A percentile compares a stretch with the other conserved stretches of the same genome.
phyloP scores from a whole-genome alignment of 2,329 filamentous ascomycete species.

The Nakataea oryzae region DNA sequence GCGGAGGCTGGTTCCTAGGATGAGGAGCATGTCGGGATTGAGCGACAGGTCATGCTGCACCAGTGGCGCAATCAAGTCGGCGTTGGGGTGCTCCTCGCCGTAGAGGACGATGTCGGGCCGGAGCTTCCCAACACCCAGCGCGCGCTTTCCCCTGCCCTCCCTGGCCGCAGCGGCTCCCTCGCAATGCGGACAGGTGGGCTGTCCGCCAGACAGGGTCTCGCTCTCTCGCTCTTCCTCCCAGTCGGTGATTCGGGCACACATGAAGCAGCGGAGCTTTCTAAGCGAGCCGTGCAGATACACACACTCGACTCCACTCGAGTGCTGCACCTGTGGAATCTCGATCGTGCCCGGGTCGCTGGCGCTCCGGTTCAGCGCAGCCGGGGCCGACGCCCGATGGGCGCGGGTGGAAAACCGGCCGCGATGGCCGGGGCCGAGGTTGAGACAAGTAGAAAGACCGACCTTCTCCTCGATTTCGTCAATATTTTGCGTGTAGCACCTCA shows the following conservation, averaged over 20 bases:
- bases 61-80: slow-evolving; percentile 57
- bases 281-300: slow-evolving; percentile 67
- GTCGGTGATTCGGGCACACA: slow-evolving; percentile 44
- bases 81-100: slow-evolving; percentile 61
- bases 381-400: not conserved
- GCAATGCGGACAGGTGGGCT: slow-evolving; percentile 59
- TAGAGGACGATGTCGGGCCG: slow-evolving; percentile 66
- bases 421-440: slow-evolving; percentile 51
- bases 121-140: slow-evolving; percentile 55
- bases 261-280: slow-evolving; percentile 51
- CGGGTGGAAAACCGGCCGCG: slow-evolving; percentile 44
- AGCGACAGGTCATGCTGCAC: slow-evolving; percentile 57
- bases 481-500: slow-evolving; percentile 66
- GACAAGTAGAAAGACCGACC: slow-evolving; percentile 54
- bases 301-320: slow-evolving; percentile 43
- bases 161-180: slow-evolving; percentile 50
- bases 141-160: slow-evolving; percentile 55
- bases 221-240: slow-evolving; percentile 50
- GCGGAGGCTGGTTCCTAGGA: slow-evolving; percentile 60
- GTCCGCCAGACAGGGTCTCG: slow-evolving; percentile 50
- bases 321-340: not conserved
- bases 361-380: slow-evolving; percentile 3
- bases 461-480: slow-evolving; percentile 66
- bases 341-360: slow-evolving; percentile 9
- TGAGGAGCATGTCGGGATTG: slow-evolving; percentile 56